Evolutionary conservation across 306 rosid genomes (phyloP), one percentile per base, ranked within the genome.

Genomic region (Nissolia schottii): DNA sequence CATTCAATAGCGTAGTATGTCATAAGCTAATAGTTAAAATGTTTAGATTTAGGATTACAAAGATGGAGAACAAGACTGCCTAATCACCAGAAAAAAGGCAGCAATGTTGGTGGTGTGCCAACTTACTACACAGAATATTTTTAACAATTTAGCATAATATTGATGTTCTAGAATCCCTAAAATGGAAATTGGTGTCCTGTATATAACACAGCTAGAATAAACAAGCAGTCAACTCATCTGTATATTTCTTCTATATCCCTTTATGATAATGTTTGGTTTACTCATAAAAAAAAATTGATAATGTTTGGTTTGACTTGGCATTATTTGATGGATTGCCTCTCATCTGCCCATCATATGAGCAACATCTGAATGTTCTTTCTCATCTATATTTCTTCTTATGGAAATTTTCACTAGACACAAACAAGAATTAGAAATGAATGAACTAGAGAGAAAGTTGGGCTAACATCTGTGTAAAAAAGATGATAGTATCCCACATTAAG

Each of bases 191-290:
- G 29, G 12, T 23, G 34, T 32, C 48, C 35, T 20, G 20, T 34
- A 50, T n/a, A 49, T 16, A 27, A 12, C 60, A 54, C 19, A 12
- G 41, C 76, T 71, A 58, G 37, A 45, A n/a, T 34, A 28, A 67
- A 55, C 32, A 40, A 5, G 51, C 32, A 71, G 34, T 29, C 24
- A 6, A 23, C 41, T 43, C 25, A 54, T 55, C 7, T 23, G 6
- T 54, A 63, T 1, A 51, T 41, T 29, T 54, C 23, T 6, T 23
- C 71, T 29, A n/a, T n/a, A n/a, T 41, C 22, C 45, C 56, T 49
- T 75, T 67, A 29, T 20, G 64, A 67, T 50, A 56, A 69, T 46
- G 29, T 55, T 62, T 68, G 64, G 24, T 41, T 49, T n/a, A n/a
- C n/a, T n/a, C n/a, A n/a, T n/a, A n/a, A n/a, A n/a, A n/a, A n/a